Conservation (phyloP, 2,329 filamentous ascomycete species). For the Penicillium sp. region DNA sequence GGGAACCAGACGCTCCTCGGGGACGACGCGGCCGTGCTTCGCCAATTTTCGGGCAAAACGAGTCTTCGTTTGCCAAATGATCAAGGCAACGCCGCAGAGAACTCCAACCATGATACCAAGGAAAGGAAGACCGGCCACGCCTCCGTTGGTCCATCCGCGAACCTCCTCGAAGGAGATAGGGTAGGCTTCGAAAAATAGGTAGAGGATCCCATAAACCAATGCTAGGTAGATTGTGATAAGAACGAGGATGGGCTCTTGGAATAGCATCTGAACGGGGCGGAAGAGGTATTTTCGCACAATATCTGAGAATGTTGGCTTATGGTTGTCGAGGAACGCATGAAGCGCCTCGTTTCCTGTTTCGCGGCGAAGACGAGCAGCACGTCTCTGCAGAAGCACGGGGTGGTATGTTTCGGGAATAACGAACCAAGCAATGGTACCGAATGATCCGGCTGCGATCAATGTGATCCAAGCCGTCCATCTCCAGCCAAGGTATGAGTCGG, state of each 20-base stretch:
- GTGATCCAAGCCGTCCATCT: slow-evolving; percentile 63
- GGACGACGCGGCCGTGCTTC: slow-evolving; percentile 41
- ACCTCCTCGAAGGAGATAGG: slow-evolving; percentile 46
- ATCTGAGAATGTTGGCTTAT: slow-evolving; percentile 42
- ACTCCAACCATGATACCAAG: slow-evolving; percentile 42
- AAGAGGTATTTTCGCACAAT: slow-evolving; percentile 52
- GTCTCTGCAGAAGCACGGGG: slow-evolving; percentile 53
- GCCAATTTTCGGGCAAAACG: slow-evolving; percentile 42
- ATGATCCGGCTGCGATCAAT: slow-evolving; percentile 52
- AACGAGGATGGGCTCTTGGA: slow-evolving; percentile 55
- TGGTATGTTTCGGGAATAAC: slow-evolving; percentile 59
- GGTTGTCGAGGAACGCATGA: slow-evolving; percentile 52
- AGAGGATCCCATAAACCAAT: slow-evolving; percentile 44
- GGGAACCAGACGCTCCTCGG: slow-evolving; percentile 52
- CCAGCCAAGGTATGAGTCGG: slow-evolving; percentile 57
- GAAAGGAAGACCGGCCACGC: slow-evolving; percentile 46
- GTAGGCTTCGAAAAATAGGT: slow-evolving; percentile 48
- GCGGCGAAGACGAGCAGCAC: slow-evolving; percentile 53
- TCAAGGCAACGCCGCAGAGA: slow-evolving; percentile 40
- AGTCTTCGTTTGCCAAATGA: slow-evolving; percentile 47
- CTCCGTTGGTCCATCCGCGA: slow-evolving; percentile 42
- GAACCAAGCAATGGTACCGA: slow-evolving; percentile 50
- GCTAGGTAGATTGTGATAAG: slow-evolving; percentile 52
- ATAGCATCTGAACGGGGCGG: slow-evolving; percentile 53
- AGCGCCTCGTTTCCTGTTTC: slow-evolving; percentile 53